A percentile compares a stretch with the other conserved stretches of the same genome.
These are phyloP conservation scores for Tetrahymena elliotti DNA, from an alignment of 73 alveolate genomes.

Conservation along the genomic window DNA sequence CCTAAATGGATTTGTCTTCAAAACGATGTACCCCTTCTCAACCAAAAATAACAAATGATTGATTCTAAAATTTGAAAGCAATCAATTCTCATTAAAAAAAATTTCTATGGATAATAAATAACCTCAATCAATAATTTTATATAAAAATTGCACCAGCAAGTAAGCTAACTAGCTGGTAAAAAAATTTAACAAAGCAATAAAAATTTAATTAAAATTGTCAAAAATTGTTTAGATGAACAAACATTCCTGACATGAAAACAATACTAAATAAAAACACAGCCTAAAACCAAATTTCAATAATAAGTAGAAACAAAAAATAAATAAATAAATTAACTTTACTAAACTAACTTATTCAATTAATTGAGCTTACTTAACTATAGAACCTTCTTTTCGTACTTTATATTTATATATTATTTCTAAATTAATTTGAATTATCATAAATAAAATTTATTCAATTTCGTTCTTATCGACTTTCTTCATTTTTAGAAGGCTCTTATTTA, in stretches of 20 bases:
- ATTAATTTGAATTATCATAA: neutral
- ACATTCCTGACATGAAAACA: neutral
- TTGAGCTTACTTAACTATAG: neutral
- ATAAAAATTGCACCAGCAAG: neutral
- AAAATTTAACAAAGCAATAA: neutral
- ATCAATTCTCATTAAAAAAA: neutral
- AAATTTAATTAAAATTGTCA: neutral
- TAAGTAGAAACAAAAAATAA: neutral
- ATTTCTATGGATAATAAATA: neutral
- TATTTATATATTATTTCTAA: too few relatives aligned
- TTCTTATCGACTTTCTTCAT: too few relatives aligned
- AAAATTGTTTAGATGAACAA: neutral
- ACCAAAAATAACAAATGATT: neutral
- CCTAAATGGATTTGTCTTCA: neutral
- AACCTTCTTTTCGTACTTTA: neutral
- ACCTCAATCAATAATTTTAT: neutral
- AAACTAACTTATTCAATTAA: too few relatives aligned
- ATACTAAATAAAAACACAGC: neutral
- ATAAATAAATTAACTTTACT: neutral
- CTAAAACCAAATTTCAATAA: neutral
- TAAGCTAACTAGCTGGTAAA: too few relatives aligned
- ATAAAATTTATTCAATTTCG: neutral
- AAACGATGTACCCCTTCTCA: neutral
- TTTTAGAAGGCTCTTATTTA: too few relatives aligned
- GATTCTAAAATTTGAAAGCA: neutral